Evolutionary conservation across 2,329 filamentous ascomycete genomes (phyloP), one percentile per base, ranked within the genome.

Genomic region (Blumeriella jaapii): DNA sequence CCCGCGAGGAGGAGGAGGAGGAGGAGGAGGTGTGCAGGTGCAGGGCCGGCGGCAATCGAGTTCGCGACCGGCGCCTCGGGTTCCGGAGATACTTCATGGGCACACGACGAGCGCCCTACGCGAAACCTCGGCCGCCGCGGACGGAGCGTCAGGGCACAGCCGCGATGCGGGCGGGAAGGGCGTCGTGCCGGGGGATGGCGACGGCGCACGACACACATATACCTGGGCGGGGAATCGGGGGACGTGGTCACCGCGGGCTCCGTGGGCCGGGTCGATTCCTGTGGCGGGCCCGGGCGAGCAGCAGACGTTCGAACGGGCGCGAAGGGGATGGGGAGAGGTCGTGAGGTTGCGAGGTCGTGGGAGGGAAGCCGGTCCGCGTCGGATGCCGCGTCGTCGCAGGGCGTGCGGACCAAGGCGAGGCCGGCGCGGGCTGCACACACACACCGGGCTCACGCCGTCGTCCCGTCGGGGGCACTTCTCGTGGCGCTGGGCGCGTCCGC

Each of bases 61-160:
- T 44, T 51, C 52, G 56, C 39, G 51, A 46, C 45, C 45, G 55
- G 53, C 53, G 46, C 54, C 55, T 57, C 33, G 54, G 53, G 52
- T 34, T 54, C 45, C 50, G 48, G 31, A 55, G 45, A 46, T 54
- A 53, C 49, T 49, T 53, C 54, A 57, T 57, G 69, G 45, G 72
- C 64, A 52, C 80, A 76, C 80, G 85, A 82, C 31, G 31, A 32
- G 26, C 36, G 14, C 18, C 26, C 27, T 40, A 28, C 31, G 39
- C 31, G 18, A 22, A 20, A 42, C 27, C 39, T 41, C 31, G 27
- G 27, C 23, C 31, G 18, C 27, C 22, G 43, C 24, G n/a, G n/a
- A n/a, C n/a, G n/a, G n/a, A n/a, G n/a, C n/a, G n/a, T n/a, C n/a
- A n/a, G n/a, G n/a, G n/a, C 38, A 40, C 31, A 27, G 28, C 22